A percentile compares a stretch with the other conserved stretches of the same genome.
These are phyloP conservation scores for Jimgerdemannia flammicorona DNA, from an alignment of 192 early-diverging fungal species.

Conservation along the genomic window DNA sequence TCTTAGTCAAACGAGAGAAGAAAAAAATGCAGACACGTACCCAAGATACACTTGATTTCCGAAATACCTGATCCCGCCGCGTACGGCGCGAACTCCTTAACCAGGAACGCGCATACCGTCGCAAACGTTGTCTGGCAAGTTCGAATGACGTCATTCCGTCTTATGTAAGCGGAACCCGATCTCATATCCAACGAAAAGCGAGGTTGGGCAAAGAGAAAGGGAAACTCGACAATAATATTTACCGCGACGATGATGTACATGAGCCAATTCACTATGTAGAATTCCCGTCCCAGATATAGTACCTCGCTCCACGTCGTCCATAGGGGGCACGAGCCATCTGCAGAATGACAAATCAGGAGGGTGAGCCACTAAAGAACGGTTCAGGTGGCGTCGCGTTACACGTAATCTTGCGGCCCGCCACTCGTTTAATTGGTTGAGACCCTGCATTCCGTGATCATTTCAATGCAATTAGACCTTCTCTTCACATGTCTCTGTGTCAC, in stretches of 20 bases:
- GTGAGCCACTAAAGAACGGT: neutral
- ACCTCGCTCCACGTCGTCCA: conserved; percentile 75
- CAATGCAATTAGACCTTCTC: neutral
- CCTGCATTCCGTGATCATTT: no score
- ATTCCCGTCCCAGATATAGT: conserved; percentile 41
- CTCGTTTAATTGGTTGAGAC: no score
- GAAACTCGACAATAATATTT: conserved; percentile 19
- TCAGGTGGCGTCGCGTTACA: no score
- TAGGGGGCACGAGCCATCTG: conserved; percentile 61
- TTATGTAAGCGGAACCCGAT: neutral
- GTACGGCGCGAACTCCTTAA: conserved; percentile 76
- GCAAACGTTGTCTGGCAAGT: conserved; percentile 62
- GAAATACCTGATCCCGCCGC: conserved; percentile 95
- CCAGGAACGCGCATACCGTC: conserved; percentile 65
- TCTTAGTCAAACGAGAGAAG: neutral
- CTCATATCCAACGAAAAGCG: neutral
- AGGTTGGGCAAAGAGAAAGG: neutral
- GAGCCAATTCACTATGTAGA: conserved; percentile 69
- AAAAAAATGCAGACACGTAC: conserved; percentile 21
- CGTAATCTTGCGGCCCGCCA: no score
- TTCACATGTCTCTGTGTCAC: no score
- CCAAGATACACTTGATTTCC: conserved; percentile 83
- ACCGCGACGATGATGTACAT: conserved; percentile 71
- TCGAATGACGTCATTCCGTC: neutral
- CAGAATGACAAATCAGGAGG: neutral